These are phyloP conservation scores for Coprinopsis strossmayeri DNA, from an alignment of 768 basidiomycete species.

Conservation along the genomic window DNA sequence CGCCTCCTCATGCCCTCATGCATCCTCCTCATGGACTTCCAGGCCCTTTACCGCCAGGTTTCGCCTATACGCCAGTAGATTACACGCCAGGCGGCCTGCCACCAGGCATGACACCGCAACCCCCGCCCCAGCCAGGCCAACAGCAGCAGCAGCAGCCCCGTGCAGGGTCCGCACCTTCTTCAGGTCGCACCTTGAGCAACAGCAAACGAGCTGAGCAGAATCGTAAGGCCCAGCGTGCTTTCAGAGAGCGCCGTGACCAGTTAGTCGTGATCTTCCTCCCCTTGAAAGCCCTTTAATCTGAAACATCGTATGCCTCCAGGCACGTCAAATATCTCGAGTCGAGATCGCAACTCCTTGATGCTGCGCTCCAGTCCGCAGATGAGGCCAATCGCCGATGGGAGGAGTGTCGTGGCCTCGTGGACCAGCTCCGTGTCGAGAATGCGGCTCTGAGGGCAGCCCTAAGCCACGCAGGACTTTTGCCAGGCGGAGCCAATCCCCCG, in stretches of 20 bases:
- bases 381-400: slow-evolving; percentile 89
- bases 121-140: slow-evolving; percentile 21
- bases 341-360: slow-evolving; percentile 78
- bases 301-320: slow-evolving; percentile 28
- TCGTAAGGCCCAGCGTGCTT: slow-evolving; percentile 88
- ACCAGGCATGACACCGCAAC: slow-evolving; percentile 17
- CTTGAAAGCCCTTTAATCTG: not conserved
- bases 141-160: slow-evolving; percentile 21
- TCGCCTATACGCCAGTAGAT: slow-evolving; percentile 41
- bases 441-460: slow-evolving; percentile 70
- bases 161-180: slow-evolving; percentile 11
- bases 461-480: slow-evolving; percentile 18
- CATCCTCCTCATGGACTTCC: slow-evolving; percentile 28
- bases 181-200: slow-evolving; percentile 58
- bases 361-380: slow-evolving; percentile 80
- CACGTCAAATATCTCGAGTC: slow-evolving; percentile 86
- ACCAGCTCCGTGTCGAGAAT: slow-evolving; percentile 81
- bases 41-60: slow-evolving; percentile 41
- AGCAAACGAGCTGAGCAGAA: slow-evolving; percentile 93
- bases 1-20: slow-evolving; percentile 49
- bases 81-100: slow-evolving; percentile 52
- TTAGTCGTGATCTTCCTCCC: no score
- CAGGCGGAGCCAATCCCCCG: not conserved
- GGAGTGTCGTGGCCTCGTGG: slow-evolving; percentile 84
- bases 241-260: slow-evolving; percentile 87